Conservation (phyloP, 2,329 filamentous ascomycete genomes). For the Rhinocladiella mackenziei region DNA sequence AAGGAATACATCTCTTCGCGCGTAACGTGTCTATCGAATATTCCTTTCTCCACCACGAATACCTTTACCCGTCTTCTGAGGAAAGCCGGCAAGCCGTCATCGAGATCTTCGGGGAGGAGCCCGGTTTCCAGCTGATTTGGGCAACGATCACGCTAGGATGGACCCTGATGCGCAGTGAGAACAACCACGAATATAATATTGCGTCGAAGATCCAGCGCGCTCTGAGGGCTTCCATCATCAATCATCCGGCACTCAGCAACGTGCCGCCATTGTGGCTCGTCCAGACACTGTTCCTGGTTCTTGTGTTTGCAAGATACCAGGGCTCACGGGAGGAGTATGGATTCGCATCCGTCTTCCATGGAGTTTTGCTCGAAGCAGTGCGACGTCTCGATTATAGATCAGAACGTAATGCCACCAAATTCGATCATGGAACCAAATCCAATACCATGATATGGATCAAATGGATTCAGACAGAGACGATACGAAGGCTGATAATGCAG, state of each 20-base stretch:
- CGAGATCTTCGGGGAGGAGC: conserved; percentile 3
- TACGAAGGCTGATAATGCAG: conserved; percentile 8
- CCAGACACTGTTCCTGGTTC: conserved; percentile 8
- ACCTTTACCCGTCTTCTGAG: conserved; percentile 1
- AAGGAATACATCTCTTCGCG: conserved; percentile 11
- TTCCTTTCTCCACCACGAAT: conserved; percentile 8
- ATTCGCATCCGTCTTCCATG: conserved; percentile 10
- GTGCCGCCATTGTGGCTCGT: conserved; percentile 11
- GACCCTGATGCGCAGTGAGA: conserved; percentile 8
- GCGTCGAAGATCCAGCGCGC: conserved; percentile 9
- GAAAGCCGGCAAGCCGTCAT: conserved; percentile 1
- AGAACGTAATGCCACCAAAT: neutral
- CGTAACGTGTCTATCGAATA: conserved; percentile 13
- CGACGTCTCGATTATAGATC: conserved; percentile 7
- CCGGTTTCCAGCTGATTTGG: conserved; percentile 10
- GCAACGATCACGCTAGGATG: conserved; percentile 9
- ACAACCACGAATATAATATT: conserved; percentile 5
- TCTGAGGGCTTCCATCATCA: conserved; percentile 7
- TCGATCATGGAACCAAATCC: neutral
- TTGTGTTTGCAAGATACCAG: conserved; percentile 14
- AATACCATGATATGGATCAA: conserved; percentile 1
- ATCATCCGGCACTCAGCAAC: conserved; percentile 7
- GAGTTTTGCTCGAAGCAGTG: conserved; percentile 8
- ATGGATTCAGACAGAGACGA: conserved; percentile 7
- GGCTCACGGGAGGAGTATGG: conserved; percentile 12